These are phyloP conservation scores for Cucurbita argyrosperma DNA, from an alignment of 306 rosid genomes.

Conservation along the genomic window DNA sequence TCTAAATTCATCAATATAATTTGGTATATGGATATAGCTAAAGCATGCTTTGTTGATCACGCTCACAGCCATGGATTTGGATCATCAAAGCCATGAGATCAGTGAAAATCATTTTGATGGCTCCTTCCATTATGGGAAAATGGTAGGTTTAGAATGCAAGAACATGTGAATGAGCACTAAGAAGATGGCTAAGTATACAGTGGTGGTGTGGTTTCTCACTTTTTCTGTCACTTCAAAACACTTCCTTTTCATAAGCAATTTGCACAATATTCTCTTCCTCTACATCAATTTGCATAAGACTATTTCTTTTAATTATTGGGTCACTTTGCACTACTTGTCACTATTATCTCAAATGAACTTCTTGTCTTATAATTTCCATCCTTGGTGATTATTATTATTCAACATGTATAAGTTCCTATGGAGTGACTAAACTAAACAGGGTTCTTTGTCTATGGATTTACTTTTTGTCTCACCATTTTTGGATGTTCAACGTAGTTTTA, in stretches of 20 bases:
- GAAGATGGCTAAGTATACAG: neutral
- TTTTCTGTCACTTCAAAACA: neutral
- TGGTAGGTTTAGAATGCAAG: neutral
- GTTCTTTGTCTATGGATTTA: neutral
- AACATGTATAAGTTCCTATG: neutral
- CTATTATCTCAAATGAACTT: neutral
- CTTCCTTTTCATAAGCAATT: neutral
- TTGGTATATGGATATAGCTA: neutral
- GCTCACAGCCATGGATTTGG: neutral
- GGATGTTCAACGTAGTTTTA: no score
- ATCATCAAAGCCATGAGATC: neutral
- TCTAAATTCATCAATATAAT: neutral
- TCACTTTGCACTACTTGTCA: neutral
- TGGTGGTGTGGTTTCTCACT: neutral
- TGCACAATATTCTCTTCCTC: neutral
- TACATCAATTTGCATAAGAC: neutral
- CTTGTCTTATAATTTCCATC: neutral
- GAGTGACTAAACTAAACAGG: neutral
- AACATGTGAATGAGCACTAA: neutral
- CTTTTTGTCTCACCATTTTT: no score
- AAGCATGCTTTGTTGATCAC: neutral
- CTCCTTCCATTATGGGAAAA: neutral
- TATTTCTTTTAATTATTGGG: neutral
- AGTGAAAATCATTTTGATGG: neutral
- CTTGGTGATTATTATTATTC: no score